Percentiles rank a stretch among this genome's conserved stretches.
phyloP scores from a whole-genome alignment of 1,284 basidiomycete genomes.

The Garcileccinum viscosum region DNA sequence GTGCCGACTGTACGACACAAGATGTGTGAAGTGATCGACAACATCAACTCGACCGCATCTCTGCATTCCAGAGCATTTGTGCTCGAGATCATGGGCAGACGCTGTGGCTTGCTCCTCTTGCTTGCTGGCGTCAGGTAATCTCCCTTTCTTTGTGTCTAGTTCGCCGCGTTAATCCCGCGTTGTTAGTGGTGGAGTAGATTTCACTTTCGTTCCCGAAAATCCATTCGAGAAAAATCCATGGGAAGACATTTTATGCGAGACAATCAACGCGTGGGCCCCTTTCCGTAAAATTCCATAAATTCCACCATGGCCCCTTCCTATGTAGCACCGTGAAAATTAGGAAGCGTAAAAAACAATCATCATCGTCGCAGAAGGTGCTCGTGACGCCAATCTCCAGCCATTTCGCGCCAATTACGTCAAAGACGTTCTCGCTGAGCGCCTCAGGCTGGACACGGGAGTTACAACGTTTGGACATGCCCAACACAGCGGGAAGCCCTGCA shows the following conservation, averaged over 20 bases:
- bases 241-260: constrained; percentile 93
- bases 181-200: constrained; percentile 88
- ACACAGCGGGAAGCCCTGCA: constrained; percentile 92
- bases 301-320: constrained; percentile 8
- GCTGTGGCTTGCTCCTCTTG: constrained; percentile 97
- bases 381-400: constrained; percentile 86
- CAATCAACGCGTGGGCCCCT: constrained; percentile 69
- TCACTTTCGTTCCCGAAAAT: constrained; percentile 95
- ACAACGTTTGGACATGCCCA: constrained; percentile 99
- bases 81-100: constrained; percentile 97
- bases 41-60: constrained; percentile 95
- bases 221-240: constrained; percentile 84
- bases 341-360: constrained; percentile 99
- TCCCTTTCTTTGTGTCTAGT: not conserved
- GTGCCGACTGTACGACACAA: constrained; percentile 94
- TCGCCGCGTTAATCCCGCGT: constrained; percentile 15
- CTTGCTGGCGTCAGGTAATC: constrained; percentile 87
- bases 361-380: constrained; percentile 96
- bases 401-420: constrained; percentile 93
- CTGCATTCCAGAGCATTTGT: constrained; percentile 98
- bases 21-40: constrained; percentile 98
- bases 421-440: constrained; percentile 82
- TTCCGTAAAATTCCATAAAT: not conserved
- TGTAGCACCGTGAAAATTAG: constrained; percentile 87
- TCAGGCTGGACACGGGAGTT: constrained; percentile 94